Evolutionary conservation across 768 basidiomycete genomes (phyloP).

Genomic region (Leccinum ochraceum): DNA sequence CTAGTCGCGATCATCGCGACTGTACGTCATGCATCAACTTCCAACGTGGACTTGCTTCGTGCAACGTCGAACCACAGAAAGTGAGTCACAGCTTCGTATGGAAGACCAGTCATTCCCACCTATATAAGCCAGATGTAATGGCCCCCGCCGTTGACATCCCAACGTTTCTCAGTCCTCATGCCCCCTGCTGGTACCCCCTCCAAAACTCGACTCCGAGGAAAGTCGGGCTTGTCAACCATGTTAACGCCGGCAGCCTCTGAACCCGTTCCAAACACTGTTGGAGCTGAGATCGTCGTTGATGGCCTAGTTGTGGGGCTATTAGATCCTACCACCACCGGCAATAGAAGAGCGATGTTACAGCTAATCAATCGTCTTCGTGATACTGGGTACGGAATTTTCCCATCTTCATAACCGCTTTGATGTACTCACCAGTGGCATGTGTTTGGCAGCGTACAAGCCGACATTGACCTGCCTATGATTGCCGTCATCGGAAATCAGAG

Average conservation of each 20-base stretch:
- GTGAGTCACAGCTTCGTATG: conserved; percentile 1
- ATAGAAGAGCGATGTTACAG: conserved; percentile 55
- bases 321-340: conserved; percentile 41
- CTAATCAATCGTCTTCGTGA: conserved; percentile 58
- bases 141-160: not conserved
- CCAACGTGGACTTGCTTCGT: conserved; percentile 2
- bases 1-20: not conserved
- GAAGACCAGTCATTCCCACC: not conserved
- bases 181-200: not conserved
- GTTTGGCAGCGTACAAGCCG: conserved; percentile 55
- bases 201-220: not conserved
- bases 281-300: not conserved
- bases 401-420: not conserved
- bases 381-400: conserved; percentile 49
- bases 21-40: not conserved
- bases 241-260: not conserved
- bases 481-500: conserved; percentile 76
- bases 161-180: not conserved
- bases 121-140: conserved; percentile 14
- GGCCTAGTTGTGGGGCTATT: conserved; percentile 51
- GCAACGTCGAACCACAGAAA: conserved; percentile 2
- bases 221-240: not conserved
- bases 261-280: not conserved
- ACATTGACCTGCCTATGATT: conserved; percentile 74
- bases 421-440: not conserved